Evolutionary conservation across 768 basidiomycete species (phyloP).

Genomic region (Leccinum aurantiacum): DNA sequence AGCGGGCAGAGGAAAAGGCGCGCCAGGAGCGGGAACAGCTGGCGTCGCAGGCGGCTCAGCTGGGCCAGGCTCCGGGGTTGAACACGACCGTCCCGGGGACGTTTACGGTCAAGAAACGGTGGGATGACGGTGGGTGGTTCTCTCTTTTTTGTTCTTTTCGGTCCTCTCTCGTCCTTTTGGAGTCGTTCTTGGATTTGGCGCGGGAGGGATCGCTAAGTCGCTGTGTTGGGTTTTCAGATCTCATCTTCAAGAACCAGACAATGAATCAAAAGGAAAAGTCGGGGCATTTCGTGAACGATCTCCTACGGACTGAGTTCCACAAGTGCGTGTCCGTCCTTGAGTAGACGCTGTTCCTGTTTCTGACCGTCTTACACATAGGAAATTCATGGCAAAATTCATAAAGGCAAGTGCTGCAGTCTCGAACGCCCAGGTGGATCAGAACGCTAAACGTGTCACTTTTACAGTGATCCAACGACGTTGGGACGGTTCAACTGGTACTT

Average conservation of each 20-base stretch:
- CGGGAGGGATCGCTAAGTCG: not conserved
- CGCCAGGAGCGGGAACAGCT: conserved; percentile 76
- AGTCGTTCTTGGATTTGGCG: not conserved
- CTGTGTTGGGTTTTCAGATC: conserved; percentile 48
- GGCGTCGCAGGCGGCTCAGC: conserved; percentile 56
- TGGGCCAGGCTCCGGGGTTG: conserved; percentile 74
- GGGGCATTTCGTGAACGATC: conserved; percentile 92
- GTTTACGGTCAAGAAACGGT: conserved; percentile 89
- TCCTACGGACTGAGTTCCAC: conserved; percentile 91
- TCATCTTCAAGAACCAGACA: conserved; percentile 99
- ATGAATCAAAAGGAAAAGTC: conserved; percentile 61
- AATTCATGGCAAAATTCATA: conserved; percentile 92
- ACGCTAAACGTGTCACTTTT: not conserved
- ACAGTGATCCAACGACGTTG: conserved; percentile 9
- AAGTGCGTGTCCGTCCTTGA: conserved; percentile 54
- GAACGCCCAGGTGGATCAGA: too few species aligned
- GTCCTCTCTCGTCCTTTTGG: not conserved
- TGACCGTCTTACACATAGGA: conserved; percentile 44
- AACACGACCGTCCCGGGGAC: conserved; percentile 77
- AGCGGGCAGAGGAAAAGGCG: conserved; percentile 91
- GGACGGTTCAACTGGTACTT: not conserved
- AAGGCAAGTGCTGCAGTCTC: conserved; percentile 47
- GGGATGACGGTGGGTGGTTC: conserved; percentile 81
- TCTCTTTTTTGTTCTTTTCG: not conserved
- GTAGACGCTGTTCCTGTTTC: not conserved